These are phyloP conservation scores for Trypanosoma platydactyli DNA, from an alignment of 208 protist species.

Conservation along the genomic window DNA sequence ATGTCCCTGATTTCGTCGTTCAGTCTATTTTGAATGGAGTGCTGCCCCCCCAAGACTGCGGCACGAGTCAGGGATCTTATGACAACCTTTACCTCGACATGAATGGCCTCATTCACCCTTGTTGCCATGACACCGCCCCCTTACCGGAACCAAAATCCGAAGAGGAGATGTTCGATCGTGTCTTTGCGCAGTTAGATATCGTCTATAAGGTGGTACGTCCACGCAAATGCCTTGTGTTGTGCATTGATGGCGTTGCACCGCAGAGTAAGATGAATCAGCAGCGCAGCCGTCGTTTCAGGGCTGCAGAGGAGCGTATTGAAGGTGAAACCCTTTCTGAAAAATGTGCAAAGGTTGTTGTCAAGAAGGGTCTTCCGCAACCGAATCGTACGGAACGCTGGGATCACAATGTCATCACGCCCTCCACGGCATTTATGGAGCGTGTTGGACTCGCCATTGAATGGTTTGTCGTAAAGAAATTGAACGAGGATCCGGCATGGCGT, in stretches of 20 bases:
- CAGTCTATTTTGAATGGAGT: constrained; percentile 50
- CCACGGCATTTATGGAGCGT: constrained; percentile 98
- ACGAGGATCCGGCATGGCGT: constrained; percentile 93
- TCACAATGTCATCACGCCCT: constrained; percentile 99
- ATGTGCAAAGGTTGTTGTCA: constrained; percentile 58
- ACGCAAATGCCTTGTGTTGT: constrained; percentile 97
- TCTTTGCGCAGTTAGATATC: constrained; percentile 98
- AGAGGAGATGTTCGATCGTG: constrained; percentile 91
- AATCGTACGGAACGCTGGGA: constrained; percentile 91
- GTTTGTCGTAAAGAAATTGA: constrained; percentile 95
- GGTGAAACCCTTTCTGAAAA: constrained; percentile 65
- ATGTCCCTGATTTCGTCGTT: constrained; percentile 73
- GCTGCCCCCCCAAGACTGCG: constrained; percentile 17
- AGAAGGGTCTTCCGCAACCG: constrained; percentile 62
- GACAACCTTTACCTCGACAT: constrained; percentile 99
- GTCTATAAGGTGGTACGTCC: constrained; percentile 98
- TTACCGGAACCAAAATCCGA: constrained; percentile 78
- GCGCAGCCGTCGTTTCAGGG: constrained; percentile 96
- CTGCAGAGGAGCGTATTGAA: constrained; percentile 91
- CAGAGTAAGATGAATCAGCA: constrained; percentile 99
- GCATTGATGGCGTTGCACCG: constrained; percentile 98
- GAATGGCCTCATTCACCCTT: constrained; percentile 99
- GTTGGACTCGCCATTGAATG: constrained; percentile 91
- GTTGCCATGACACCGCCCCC: constrained; percentile 96
- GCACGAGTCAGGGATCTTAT: constrained; percentile 17